Base-by-base conservation (phyloP, 768 basidiomycete genomes). In the Naematelia encephala region DNA sequence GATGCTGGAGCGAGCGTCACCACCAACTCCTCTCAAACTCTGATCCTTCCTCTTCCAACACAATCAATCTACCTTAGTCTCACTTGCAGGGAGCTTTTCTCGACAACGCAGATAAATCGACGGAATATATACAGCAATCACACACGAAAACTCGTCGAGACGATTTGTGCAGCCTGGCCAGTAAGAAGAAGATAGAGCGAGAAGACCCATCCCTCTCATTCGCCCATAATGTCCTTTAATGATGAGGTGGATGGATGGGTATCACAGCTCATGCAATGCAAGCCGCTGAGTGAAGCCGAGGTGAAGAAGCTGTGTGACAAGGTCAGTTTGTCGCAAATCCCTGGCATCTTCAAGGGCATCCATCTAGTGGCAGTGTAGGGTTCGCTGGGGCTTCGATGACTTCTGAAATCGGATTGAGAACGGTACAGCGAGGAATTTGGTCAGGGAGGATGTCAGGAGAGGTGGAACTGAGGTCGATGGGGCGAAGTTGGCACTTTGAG, bases 251-350 rank as follows among this genome's bases (percentile, higher is more conserved):
- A 98, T 81, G 84, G 82, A 60, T 97, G 96, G 96, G 93, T 99
- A 77, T 86, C 90, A 61, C 92, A 97, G 78, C 85, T 99, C 68
- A 87, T 87, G 80, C 89, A 92, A 74, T 99, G 96, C 83, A 98
- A 99, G 78, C 94, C 96, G 70, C 84, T 99, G 60, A 82, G 89
- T 61, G 96, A 99, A 80, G 82, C 83, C 11, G 93, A 99, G 78
- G 91, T 99, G 60, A 98, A 98, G 84, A 87, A 86, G 78, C 84
- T 99, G 64, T 99, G 96, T 82, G 94, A 98, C 84, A 98, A 96
- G 90, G 96, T 93, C 72, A 71, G 85, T 78, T 54, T 25, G 42
- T 22, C 47, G 23, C 11, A 12, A n/a, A n/a, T n/a, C n/a, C n/a
- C n/a, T n/a, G n/a, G n/a, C n/a, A n/a, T n/a, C n/a, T n/a, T n/a